phyloP scores from a whole-genome alignment of 768 basidiomycete genomes.

The Candolleomyces aberdarensis region DNA sequence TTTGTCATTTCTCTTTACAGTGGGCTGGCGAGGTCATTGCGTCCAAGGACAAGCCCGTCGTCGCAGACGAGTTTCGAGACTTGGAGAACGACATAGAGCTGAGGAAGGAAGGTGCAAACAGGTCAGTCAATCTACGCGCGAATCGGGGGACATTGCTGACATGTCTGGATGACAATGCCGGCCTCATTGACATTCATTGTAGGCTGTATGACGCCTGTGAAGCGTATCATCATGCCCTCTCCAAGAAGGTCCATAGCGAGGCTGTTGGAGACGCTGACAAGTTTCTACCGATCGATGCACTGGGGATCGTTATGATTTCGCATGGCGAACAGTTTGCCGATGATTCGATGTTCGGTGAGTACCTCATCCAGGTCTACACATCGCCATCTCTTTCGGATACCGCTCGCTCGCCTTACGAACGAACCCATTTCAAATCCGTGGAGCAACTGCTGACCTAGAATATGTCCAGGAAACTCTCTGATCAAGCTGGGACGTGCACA shows the following conservation, averaged over 20 bases:
- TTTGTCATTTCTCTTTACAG: slow-evolving; percentile 32
- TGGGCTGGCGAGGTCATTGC: slow-evolving; percentile 91
- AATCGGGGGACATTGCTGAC: background rate
- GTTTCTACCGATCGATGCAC: slow-evolving; percentile 68
- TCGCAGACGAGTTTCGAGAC: slow-evolving; percentile 76
- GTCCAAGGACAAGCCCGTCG: slow-evolving; percentile 73
- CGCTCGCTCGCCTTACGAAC: no score
- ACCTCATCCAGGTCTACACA: background rate
- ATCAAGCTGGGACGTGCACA: slow-evolving; percentile 78
- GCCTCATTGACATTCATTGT: background rate
- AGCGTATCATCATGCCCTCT: slow-evolving; percentile 64
- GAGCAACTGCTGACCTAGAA: background rate
- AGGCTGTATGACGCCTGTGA: slow-evolving; percentile 75
- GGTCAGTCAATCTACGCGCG: slow-evolving; percentile 42
- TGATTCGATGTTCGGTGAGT: slow-evolving; percentile 67
- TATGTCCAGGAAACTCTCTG: slow-evolving; percentile 59
- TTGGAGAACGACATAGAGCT: slow-evolving; percentile 85
- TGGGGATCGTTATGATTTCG: slow-evolving; percentile 84
- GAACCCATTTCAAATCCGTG: no score
- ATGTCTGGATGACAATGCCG: background rate
- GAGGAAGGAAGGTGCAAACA: slow-evolving; percentile 65
- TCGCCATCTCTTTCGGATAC: no score
- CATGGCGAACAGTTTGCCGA: slow-evolving; percentile 82
- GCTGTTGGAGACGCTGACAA: slow-evolving; percentile 65
- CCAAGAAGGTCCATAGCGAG: slow-evolving; percentile 72